phyloP scores from a whole-genome alignment of 371 early-diverging fungal genomes.

The Syncephalastrum monosporum region DNA sequence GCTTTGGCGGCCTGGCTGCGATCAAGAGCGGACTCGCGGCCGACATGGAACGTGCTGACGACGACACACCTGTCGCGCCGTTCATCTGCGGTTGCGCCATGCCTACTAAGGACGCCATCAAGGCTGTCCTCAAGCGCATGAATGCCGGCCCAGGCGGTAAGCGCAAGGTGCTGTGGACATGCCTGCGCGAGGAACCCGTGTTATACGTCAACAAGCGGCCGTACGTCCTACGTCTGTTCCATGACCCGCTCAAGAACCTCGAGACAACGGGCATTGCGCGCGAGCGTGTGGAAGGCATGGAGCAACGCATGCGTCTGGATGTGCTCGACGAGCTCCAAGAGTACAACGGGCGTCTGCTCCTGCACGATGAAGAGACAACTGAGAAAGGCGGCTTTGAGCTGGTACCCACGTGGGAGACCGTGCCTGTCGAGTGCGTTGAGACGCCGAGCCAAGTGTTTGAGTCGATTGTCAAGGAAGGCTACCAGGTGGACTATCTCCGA shows the following conservation, averaged over 20 bases:
- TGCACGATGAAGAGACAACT: constrained; percentile 61
- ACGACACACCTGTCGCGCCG: constrained; percentile 26
- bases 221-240: constrained; percentile 62
- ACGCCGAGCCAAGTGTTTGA: constrained; percentile 64
- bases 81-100: constrained; percentile 65
- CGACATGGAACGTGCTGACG: constrained; percentile 33
- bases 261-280: constrained; percentile 70
- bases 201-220: constrained; percentile 68
- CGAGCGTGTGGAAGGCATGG: constrained; percentile 71
- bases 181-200: constrained; percentile 76
- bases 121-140: constrained; percentile 42
- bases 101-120: constrained; percentile 66
- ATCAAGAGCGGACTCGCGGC: constrained; percentile 44
- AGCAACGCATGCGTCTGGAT: constrained; percentile 64
- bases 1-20: constrained; percentile 49
- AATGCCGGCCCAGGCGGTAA: constrained; percentile 55
- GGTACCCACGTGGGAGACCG: constrained; percentile 68
- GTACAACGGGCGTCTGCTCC: constrained; percentile 55
- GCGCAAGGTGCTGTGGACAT: constrained; percentile 63
- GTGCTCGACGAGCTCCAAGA: constrained; percentile 52
- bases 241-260: constrained; percentile 63
- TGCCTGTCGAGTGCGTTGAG: constrained; percentile 44
- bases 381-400: constrained; percentile 44
- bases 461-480: constrained; percentile 54
- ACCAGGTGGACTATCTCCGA: constrained; percentile 63